These are phyloP conservation scores for Starmerella ratchasimensis DNA, from an alignment of 805 yeast genomes.

Conservation along the genomic window DNA sequence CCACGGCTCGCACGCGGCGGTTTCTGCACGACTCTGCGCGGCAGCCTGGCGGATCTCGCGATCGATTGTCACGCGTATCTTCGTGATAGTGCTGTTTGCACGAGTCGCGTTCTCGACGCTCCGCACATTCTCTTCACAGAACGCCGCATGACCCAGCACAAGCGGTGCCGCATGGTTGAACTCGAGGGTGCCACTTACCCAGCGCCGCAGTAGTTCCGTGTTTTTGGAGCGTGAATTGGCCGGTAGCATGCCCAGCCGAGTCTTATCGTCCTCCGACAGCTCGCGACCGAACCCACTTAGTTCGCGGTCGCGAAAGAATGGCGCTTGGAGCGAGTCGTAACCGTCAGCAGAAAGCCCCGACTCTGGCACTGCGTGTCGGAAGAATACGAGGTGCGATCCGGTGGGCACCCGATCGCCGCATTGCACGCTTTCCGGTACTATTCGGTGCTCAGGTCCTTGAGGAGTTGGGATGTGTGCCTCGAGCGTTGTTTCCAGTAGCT, in stretches of 20 bases:
- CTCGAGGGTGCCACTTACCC: constrained; percentile 59
- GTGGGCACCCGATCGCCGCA: constrained; percentile 20
- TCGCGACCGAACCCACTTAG: no score
- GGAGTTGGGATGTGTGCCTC: constrained; percentile 19
- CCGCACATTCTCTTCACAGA: constrained; percentile 42
- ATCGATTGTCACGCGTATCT: constrained; percentile 39
- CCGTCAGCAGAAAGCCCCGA: constrained; percentile 51
- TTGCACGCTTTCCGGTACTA: no score
- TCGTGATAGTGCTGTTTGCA: background rate
- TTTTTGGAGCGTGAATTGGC: no score
- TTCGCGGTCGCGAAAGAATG: no score
- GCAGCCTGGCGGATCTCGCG: constrained; percentile 32
- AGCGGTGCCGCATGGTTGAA: constrained; percentile 28
- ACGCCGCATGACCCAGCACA: constrained; percentile 28
- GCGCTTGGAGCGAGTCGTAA: constrained; percentile 67
- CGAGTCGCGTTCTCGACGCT: constrained; percentile 8
- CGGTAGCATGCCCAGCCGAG: no score
- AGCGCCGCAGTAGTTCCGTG: constrained; percentile 44
- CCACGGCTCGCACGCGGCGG: no score
- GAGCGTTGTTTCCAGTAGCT: constrained; percentile 23
- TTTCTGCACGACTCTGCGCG: no score
- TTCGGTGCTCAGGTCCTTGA: no score
- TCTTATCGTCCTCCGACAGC: no score
- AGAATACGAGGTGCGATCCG: constrained; percentile 57
- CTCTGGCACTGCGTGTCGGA: constrained; percentile 45